Percentiles rank a stretch among this genome's conserved stretches.
These are phyloP conservation scores for Stemphylium beticola DNA, from an alignment of 2,329 filamentous ascomycete species.

Conservation along the genomic window DNA sequence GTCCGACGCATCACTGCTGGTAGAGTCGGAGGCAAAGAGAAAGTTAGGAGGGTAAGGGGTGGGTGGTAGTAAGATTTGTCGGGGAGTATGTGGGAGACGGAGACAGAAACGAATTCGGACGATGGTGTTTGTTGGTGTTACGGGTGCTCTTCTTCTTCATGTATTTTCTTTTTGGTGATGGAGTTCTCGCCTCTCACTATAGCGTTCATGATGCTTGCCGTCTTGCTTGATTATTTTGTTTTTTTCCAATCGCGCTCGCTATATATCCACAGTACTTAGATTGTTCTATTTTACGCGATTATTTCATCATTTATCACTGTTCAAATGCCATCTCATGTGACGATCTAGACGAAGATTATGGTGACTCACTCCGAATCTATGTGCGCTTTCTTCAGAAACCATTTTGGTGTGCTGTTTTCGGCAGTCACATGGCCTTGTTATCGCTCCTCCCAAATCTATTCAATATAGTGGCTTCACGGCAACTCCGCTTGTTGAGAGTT, in stretches of 20 bases:
- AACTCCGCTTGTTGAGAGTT: too few species aligned
- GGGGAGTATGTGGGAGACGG: background rate
- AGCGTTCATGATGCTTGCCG: background rate
- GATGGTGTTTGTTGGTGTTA: background rate
- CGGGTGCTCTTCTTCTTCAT: background rate
- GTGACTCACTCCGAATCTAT: too few species aligned
- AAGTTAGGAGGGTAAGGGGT: conserved; percentile 43
- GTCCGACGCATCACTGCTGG: conserved; percentile 35
- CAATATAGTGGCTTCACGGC: too few species aligned
- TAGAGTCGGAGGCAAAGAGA: conserved; percentile 39
- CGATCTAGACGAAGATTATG: too few species aligned
- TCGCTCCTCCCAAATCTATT: too few species aligned
- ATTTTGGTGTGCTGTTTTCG: too few species aligned
- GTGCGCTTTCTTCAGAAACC: too few species aligned
- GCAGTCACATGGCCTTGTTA: too few species aligned
- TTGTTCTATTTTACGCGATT: background rate
- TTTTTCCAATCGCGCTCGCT: background rate
- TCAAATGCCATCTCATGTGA: too few species aligned
- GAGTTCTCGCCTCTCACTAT: background rate
- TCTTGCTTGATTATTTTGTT: background rate
- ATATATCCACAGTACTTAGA: background rate
- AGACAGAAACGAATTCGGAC: background rate
- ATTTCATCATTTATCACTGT: background rate
- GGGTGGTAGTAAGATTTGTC: conserved; percentile 36
- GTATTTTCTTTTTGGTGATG: background rate